phyloP scores from a whole-genome alignment of 2,329 filamentous ascomycete genomes.

The Pseudodiploospora longispora region DNA sequence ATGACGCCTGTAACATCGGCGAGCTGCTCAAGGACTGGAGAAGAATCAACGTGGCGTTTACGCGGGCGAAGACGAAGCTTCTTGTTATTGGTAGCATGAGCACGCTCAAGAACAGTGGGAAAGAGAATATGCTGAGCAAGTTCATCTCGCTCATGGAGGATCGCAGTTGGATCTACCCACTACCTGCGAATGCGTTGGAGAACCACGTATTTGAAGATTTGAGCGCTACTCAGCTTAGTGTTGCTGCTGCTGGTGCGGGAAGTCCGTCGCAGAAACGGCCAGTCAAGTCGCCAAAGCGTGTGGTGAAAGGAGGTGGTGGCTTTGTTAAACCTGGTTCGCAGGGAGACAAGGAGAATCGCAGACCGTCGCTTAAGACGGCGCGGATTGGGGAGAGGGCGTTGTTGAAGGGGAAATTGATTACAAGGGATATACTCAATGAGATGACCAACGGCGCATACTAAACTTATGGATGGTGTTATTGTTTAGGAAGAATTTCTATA shows the following conservation, averaged over 20 bases:
- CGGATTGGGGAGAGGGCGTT: conserved; percentile 55
- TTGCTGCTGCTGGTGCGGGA: conserved; percentile 15
- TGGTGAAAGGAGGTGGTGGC: neutral
- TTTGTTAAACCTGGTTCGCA: too few species aligned
- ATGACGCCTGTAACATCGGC: conserved; percentile 74
- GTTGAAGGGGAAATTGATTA: conserved; percentile 57
- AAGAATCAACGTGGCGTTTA: conserved; percentile 92
- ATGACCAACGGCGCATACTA: conserved; percentile 38
- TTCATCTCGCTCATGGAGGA: conserved; percentile 73
- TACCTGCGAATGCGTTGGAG: conserved; percentile 56
- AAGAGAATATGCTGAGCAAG: conserved; percentile 65
- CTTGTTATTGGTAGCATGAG: conserved; percentile 75
- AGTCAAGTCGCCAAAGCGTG: conserved; percentile 18
- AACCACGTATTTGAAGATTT: conserved; percentile 60
- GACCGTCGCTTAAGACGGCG: conserved; percentile 43
- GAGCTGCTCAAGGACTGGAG: conserved; percentile 88
- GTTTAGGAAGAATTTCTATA: conserved; percentile 3
- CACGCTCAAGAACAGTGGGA: conserved; percentile 67
- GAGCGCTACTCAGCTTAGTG: conserved; percentile 35
- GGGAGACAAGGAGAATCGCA: conserved; percentile 37
- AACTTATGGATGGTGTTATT: conserved; percentile 13
- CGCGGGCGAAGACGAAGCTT: conserved; percentile 83
- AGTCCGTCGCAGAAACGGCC: conserved; percentile 19
- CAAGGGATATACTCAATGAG: conserved; percentile 74
- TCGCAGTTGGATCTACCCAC: conserved; percentile 70